Evolutionary conservation across 2,329 filamentous ascomycete species (phyloP).

Genomic region (Fusarium austroafricanum): DNA sequence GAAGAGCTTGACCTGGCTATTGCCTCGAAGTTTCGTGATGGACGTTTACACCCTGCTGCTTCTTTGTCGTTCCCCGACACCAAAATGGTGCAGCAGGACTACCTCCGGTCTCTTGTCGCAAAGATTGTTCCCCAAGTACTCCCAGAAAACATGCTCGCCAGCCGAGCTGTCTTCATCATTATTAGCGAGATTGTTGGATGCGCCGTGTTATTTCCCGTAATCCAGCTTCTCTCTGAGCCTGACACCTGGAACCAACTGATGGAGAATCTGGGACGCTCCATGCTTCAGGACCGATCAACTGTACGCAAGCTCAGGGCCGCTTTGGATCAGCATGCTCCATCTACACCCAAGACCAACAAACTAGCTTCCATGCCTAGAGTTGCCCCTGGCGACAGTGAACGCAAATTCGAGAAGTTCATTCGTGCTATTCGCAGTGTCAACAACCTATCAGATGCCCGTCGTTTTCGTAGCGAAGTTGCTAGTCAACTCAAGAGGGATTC

Average conservation of each 20-base stretch:
- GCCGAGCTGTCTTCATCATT: conserved; percentile 82
- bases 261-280: conserved; percentile 85
- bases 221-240: conserved; percentile 85
- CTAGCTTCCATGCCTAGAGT: conserved; percentile 81
- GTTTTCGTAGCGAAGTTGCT: conserved; percentile 90
- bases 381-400: conserved; percentile 84
- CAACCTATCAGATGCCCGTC: conserved; percentile 90
- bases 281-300: conserved; percentile 94
- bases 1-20: conserved; percentile 96
- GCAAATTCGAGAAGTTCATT: conserved; percentile 94
- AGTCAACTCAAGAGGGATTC: conserved; percentile 91
- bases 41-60: conserved; percentile 87
- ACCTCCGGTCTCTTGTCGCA: conserved; percentile 80
- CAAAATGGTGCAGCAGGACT: conserved; percentile 87
- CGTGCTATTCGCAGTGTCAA: conserved; percentile 88
- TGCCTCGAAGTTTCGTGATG: conserved; percentile 91
- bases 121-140: conserved; percentile 80
- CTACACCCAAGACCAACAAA: conserved; percentile 74
- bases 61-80: conserved; percentile 85
- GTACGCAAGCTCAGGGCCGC: conserved; percentile 92
- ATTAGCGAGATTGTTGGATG: conserved; percentile 93
- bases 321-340: conserved; percentile 91
- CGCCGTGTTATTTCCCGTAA: conserved; percentile 84
- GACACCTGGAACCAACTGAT: conserved; percentile 98
- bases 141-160: conserved; percentile 78